Percentiles rank a stretch among this genome's conserved stretches.
Conservation (phyloP, 2,329 filamentous ascomycete species). For the Alternaria incomplexa region DNA sequence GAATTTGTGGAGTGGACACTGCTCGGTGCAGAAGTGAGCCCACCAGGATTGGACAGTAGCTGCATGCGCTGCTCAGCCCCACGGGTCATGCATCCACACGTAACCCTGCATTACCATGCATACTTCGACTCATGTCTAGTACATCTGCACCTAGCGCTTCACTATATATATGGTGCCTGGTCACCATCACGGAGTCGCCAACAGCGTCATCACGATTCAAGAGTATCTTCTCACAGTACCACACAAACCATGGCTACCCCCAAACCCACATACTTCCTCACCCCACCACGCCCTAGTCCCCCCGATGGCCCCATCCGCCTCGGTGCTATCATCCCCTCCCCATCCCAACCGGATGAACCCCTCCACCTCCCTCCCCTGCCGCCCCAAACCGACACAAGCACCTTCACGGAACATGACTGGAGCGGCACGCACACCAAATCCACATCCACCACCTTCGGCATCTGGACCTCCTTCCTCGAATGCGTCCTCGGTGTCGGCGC, state of each 20-base stretch:
- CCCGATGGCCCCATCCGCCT: conserved; percentile 11
- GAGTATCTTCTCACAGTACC: no score
- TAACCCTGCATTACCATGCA: background rate
- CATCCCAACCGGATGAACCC: conserved; percentile 11
- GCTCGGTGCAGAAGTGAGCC: background rate
- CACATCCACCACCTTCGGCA: background rate
- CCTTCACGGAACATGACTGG: background rate
- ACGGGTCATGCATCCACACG: background rate
- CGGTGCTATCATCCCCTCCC: conserved; percentile 11
- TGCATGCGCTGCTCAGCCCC: background rate
- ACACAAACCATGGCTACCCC: background rate
- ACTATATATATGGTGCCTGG: background rate
- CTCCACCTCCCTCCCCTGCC: background rate
- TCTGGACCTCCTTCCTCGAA: conserved; percentile 17
- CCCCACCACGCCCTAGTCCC: background rate
- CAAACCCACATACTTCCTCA: background rate
- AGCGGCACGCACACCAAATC: background rate
- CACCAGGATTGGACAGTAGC: background rate
- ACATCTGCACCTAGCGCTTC: background rate
- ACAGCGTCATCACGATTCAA: no score
- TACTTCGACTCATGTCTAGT: background rate
- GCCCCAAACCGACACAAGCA: background rate
- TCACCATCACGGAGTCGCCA: background rate
- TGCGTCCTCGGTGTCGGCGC: conserved; percentile 5
- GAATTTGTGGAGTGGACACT: background rate